Evolutionary conservation across 2,329 filamentous ascomycete genomes (phyloP), one percentile per base, ranked within the genome.

Genomic region (Fusarium denticulatum): DNA sequence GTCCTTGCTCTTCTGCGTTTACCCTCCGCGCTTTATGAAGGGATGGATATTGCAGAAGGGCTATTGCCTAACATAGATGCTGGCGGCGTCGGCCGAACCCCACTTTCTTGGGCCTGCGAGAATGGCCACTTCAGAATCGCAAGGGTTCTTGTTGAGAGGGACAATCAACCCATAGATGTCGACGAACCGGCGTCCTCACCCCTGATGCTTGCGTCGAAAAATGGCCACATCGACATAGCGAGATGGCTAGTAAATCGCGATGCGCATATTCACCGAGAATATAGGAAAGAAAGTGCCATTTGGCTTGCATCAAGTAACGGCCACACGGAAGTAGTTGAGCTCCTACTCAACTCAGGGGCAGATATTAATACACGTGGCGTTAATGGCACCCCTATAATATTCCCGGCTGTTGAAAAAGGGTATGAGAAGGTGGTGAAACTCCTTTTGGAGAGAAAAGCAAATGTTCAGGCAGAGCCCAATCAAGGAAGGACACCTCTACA

Each of bases 401-500:
- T 1, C 6, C 0, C 3, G 7, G 57, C 62, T 30, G 20, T 0
- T 4, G 0, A 0, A 5, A 4, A 7, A 0, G 4, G 1, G 1
- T 0, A 14, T 2, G 13, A 40, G 0, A 7, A 18, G 4, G 6
- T 55, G 3, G 10, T 13, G 0, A 28, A 12, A 2, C 2, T 55
- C 2, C 28, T 65, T 11, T 12, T 53, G 40, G 0, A 22, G 6
- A 30, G 9, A 14, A 12, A 15, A 16, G 32, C 8, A 28, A 0
- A 11, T 7, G 6, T 5, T 7, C 2, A 62, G 1, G 3, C 0
- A 3, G 0, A 1, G 11, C 0, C 0, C 5, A 0, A 0, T 13
- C 1, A 2, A 3, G 0, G 0, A 12, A 0, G 6, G 26, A 6
- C 18, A 10, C 18, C 34, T 5, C n/a, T 65, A 7, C 39, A 52